Evolutionary conservation across 257 asterid species (phyloP).

Genomic region (Salvia splendens): DNA sequence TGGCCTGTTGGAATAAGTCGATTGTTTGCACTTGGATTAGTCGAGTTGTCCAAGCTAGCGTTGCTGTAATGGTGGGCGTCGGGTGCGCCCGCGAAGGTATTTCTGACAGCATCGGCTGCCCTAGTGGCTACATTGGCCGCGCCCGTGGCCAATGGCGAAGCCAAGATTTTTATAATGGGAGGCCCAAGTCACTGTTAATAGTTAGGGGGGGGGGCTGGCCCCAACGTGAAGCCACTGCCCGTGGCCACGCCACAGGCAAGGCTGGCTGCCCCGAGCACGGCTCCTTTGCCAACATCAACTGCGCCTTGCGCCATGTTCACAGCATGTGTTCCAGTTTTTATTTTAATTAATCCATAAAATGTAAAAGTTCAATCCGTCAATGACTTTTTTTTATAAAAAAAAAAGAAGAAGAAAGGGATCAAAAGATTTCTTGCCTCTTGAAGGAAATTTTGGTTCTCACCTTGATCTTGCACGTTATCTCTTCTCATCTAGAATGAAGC

Average conservation of each 20-base stretch:
- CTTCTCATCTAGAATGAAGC: slow-evolving; percentile 48
- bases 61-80: too few species aligned
- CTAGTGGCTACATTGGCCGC: slow-evolving; percentile 57
- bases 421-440: slow-evolving; percentile 51
- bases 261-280: slow-evolving; percentile 49
- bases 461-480: slow-evolving; percentile 39
- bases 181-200: too few species aligned
- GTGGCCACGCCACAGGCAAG: slow-evolving; percentile 50
- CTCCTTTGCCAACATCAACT: slow-evolving; percentile 48
- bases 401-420: neutral
- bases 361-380: neutral
- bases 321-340: slow-evolving; percentile 44
- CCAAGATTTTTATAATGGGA: too few species aligned
- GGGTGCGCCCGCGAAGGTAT: slow-evolving; percentile 21
- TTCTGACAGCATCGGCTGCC: slow-evolving; percentile 66
- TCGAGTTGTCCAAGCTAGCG: too few species aligned
- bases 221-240: too few species aligned
- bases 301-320: slow-evolving; percentile 60
- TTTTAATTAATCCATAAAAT: too few species aligned
- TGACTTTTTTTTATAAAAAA: too few species aligned
- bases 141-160: slow-evolving; percentile 46
- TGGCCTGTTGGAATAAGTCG: too few species aligned
- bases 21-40: too few species aligned
- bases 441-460: slow-evolving; percentile 44
- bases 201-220: too few species aligned